Conservation (phyloP, 148 eudicot species). For the Dysphania ambrosioides region DNA sequence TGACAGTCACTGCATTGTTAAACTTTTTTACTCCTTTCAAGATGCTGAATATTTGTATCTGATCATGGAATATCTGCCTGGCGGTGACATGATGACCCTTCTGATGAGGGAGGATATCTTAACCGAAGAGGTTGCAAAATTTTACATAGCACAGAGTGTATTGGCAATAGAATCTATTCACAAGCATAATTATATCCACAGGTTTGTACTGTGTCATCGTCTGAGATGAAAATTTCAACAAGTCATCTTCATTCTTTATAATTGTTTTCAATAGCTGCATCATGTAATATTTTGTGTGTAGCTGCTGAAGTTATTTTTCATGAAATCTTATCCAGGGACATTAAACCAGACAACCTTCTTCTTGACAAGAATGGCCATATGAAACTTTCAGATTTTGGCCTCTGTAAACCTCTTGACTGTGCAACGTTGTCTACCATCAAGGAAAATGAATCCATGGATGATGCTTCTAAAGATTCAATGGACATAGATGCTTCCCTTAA, state of each 20-base stretch:
- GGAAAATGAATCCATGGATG: slow-evolving; percentile 80
- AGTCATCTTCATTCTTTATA: neutral
- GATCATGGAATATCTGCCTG: slow-evolving; percentile 94
- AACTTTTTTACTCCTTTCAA: slow-evolving; percentile 91
- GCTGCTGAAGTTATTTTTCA: slow-evolving; percentile 2
- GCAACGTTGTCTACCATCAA: slow-evolving; percentile 81
- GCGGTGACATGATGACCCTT: slow-evolving; percentile 96
- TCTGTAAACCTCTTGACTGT: slow-evolving; percentile 96
- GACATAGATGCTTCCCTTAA: slow-evolving; percentile 75
- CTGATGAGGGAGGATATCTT: slow-evolving; percentile 91
- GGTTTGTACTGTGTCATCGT: slow-evolving; percentile 39
- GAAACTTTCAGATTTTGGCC: slow-evolving; percentile 98
- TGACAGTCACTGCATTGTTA: slow-evolving; percentile 91
- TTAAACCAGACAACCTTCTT: slow-evolving; percentile 95
- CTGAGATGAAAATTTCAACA: neutral
- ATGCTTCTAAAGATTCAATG: slow-evolving; percentile 69
- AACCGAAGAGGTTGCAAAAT: slow-evolving; percentile 80
- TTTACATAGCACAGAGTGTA: slow-evolving; percentile 91
- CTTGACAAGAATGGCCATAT: slow-evolving; percentile 92
- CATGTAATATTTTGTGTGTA: slow-evolving; percentile 10
- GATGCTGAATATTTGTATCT: slow-evolving; percentile 86
- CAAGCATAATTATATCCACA: slow-evolving; percentile 91
- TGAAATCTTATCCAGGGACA: slow-evolving; percentile 56
- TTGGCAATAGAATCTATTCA: slow-evolving; percentile 95
- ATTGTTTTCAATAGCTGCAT: neutral